Base-by-base conservation (phyloP, 2,329 filamentous ascomycete species). In the Penicillium paneum region DNA sequence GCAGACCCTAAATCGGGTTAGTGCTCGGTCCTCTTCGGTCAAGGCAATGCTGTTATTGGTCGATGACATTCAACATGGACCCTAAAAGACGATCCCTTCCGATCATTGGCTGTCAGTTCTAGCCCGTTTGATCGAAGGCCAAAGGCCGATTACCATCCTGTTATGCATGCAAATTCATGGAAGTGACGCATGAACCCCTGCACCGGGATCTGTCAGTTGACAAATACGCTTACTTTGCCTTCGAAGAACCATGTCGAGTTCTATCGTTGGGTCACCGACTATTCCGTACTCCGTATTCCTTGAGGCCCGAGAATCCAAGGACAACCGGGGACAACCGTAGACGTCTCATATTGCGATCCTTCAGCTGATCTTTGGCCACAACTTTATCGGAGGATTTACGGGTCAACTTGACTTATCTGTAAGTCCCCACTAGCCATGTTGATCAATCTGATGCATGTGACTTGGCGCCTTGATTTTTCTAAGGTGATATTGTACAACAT, bases 371-470 rank as follows among this genome's bases (percentile, higher is more conserved):
- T 31, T n/a, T 11, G 24, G 15, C 15, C 15, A 41, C 47, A 57
- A 57, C 48, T 48, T 45, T 55, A 44, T 60, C 62, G 56, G 60
- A 55, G 52, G 39, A 54, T 62, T 59, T 57, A 53, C 44, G 53
- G 54, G 51, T 61, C 54, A 55, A 38, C 42, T 62, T 31, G 55
- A 51, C 51, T 47, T 48, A 36, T 52, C 53, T 45, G 17, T 55
- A 12, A 13, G 13, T 13, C 46, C 32, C 48, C 61, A 62, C 57
- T 49, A 17, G 28, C n/a, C n/a, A 32, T 47, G 57, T 54, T 50
- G 62, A 64, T 64, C 61, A 60, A 63, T 64, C 52, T 61, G 60
- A 64, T 64, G 55, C 55, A 64, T 64, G 11, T 42, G 40, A 34
- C 59, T 64, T 61, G 56, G 56, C 59, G 36, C 26, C 53, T 34